phyloP scores from a whole-genome alignment of 768 basidiomycete species.

The Exidia glandulosa region DNA sequence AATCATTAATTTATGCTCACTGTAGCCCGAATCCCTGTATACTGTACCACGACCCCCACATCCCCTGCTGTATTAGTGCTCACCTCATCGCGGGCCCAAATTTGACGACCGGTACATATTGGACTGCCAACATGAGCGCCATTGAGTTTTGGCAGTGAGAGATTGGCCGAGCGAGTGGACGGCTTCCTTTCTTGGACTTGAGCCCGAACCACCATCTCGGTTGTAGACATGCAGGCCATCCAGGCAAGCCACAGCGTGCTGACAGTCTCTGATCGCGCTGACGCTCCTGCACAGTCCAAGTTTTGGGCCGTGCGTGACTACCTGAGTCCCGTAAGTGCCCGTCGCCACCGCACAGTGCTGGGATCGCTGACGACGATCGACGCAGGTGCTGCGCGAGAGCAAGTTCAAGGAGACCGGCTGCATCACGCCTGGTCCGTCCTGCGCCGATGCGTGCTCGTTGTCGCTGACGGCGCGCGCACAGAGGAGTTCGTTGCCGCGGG shows the following conservation, averaged over 20 bases:
- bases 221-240: conserved; percentile 10
- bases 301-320: conserved; percentile 92
- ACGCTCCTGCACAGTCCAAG: conserved; percentile 52
- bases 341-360: conserved; percentile 12
- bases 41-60: background rate
- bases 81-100: background rate
- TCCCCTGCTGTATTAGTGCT: background rate
- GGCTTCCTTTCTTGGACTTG: background rate
- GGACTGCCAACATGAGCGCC: background rate
- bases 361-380: conserved; percentile 14
- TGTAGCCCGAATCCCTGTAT: background rate
- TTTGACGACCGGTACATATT: background rate
- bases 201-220: background rate
- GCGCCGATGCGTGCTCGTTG: background rate
- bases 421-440: conserved; percentile 73
- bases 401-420: conserved; percentile 99
- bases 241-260: conserved; percentile 3
- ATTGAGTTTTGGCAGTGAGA: background rate
- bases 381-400: conserved; percentile 88
- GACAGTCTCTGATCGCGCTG: conserved; percentile 1
- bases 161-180: background rate
- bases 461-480: conserved; percentile 17
- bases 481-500: conserved; percentile 99
- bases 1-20: background rate
- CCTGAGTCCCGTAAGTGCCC: conserved; percentile 66